Evolutionary conservation across 2,329 filamentous ascomycete genomes (phyloP), one percentile per base, ranked within the genome.

Genomic region (Setomelanomma holmii): DNA sequence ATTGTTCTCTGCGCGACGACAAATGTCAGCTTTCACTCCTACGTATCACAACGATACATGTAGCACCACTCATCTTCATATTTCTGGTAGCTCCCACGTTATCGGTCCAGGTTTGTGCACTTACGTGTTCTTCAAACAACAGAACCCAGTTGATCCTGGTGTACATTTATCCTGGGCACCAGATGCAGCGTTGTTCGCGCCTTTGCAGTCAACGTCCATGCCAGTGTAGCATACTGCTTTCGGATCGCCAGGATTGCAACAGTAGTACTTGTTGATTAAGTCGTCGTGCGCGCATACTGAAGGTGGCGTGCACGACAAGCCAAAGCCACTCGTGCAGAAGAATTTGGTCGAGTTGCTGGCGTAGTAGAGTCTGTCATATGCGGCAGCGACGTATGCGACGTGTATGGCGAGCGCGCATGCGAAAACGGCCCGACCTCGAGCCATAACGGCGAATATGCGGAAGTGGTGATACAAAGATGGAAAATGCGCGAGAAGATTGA

Each of bases 261-360:
- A 65, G 38, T 62, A 65, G 22, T 49, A 56, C 30, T 62, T 56
- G 24, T 62, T 30, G 4, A 55, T 40, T 0, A 56, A 19, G 6
- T 17, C 38, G 2, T 65, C 62, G 33, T 52, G 53, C 4, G 52
- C 55, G 47, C 63, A 67, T 10, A 58, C 50, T 6, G 40, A 30
- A 1, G 58, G 58, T 5, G 61, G 22, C 23, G n/a, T 16, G 27
- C 63, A 67, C 2, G 20, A 23, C 16, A 53, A 56, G 8, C 16
- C 7, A 20, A 55, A 45, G 5, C 27, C 27, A 14, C 5, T 30
- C 10, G 27, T 30, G 27, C 27, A 30, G 27, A 30, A 30, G 27
- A 30, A 30, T 8, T 30, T 30, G 3, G 27, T 10, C 3, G 27
- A 30, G 27, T 30, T 30, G 27, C 10, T 14, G 10, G 27, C 27